Percentiles rank a stretch among this genome's conserved stretches.
These are phyloP conservation scores for Aquilaria sinensis DNA, from an alignment of 345 rosid species.

Conservation along the genomic window DNA sequence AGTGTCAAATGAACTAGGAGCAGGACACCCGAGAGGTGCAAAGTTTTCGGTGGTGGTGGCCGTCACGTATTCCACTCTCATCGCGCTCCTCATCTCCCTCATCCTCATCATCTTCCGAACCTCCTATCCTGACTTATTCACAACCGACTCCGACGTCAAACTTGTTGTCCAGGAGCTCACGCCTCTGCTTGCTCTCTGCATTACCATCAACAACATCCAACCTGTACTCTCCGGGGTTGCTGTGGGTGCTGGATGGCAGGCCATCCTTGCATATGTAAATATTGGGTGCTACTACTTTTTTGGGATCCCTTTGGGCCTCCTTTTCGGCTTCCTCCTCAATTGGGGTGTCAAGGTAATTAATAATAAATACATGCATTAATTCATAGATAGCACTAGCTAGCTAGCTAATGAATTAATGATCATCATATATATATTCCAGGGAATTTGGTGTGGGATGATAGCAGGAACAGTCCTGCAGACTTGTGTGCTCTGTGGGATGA, in stretches of 20 bases:
- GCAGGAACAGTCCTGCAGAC: slow-evolving; percentile 55
- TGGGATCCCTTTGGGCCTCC: slow-evolving; percentile 63
- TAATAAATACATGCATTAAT: background rate
- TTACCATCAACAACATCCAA: slow-evolving; percentile 59
- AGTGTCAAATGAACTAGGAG: slow-evolving; percentile 84
- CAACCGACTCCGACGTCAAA: slow-evolving; percentile 36
- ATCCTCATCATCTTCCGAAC: slow-evolving; percentile 33
- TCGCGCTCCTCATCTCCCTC: slow-evolving; percentile 41
- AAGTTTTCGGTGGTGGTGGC: slow-evolving; percentile 68
- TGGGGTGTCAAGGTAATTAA: slow-evolving; percentile 51
- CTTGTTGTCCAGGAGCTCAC: slow-evolving; percentile 51
- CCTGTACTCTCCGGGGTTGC: slow-evolving; percentile 83
- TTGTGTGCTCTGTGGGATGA: slow-evolving; percentile 38
- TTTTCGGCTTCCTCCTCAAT: slow-evolving; percentile 40
- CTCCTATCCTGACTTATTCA: slow-evolving; percentile 53
- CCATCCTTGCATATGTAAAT: slow-evolving; percentile 56
- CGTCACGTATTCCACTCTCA: slow-evolving; percentile 35
- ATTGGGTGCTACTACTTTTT: slow-evolving; percentile 55
- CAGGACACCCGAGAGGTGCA: slow-evolving; percentile 63
- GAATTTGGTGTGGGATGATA: slow-evolving; percentile 68
- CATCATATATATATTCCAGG: slow-evolving; percentile 25
- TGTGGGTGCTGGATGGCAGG: slow-evolving; percentile 78
- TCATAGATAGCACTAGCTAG: background rate
- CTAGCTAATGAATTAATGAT: background rate
- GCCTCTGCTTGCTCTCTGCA: slow-evolving; percentile 56